Base-by-base conservation (phyloP, 306 rosid genomes). In the Rosa chinensis region DNA sequence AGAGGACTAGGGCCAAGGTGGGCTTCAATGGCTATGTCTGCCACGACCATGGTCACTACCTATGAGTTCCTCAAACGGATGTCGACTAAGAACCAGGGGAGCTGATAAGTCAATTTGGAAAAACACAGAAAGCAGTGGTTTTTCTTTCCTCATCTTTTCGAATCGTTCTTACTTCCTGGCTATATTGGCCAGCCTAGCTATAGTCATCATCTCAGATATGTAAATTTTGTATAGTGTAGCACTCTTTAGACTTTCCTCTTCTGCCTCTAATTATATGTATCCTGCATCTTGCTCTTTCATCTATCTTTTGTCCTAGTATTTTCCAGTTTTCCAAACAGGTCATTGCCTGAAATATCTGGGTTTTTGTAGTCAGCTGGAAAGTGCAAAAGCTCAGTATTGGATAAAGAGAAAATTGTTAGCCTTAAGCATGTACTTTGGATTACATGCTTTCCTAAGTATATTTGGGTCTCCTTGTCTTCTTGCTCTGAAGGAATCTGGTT, bases 21-120 rank as follows among this genome's bases (percentile, higher is more conserved):
- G 98, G 97, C 89, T 66, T 92, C 96, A 1, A 93, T 93, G 97
- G 92, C 98, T n/a, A 80, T 95, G 93, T 95, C 99, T 61, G 95
- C 99, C 2, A 88, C 99, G 44, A 90, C 96, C 70, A 95, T 95
- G 99, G 90, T 95, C 82, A 91, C 99, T 18, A 95, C 97, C 71
- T 95, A 95, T 50, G 99, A 95, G 87, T 95, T 91, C 73, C 86
- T 95, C 88, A 92, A 95, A 78, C 84, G 97, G 32, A 74, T 95
- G 85, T 95, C 98, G 35, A 78, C 98, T 14, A 95, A 92, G 90
- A 87, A 72, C 61, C 90, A 85, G 81, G 87, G 81, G 40, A 23
- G 86, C 73, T 83, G 39, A 61, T 75, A 63, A 66, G 58, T n/a
- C 18, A 55, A 66, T 2, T 48, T 10, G 17, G 58, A 59, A 18